Percentiles rank a stretch among this genome's conserved stretches.
These are phyloP conservation scores for Bidens hawaiensis DNA, from an alignment of 140 eudicot species.

Conservation along the genomic window DNA sequence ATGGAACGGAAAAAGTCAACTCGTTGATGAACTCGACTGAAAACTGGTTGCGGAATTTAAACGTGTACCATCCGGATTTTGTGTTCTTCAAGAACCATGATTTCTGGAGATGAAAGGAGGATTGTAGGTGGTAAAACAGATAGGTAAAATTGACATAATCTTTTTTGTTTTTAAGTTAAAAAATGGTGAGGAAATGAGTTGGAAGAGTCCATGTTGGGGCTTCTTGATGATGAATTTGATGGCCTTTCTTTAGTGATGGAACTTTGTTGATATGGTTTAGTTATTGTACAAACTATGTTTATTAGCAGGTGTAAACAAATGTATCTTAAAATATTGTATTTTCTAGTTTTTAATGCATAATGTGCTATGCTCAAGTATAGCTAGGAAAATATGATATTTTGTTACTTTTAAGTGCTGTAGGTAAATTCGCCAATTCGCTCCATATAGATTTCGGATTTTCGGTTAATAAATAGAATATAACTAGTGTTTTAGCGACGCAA, in stretches of 20 bases:
- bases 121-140: conserved; percentile 15
- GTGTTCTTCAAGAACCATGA: conserved; percentile 61
- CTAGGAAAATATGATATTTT: background rate
- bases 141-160: conserved; percentile 22
- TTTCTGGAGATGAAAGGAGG: conserved; percentile 36
- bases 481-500: too few species aligned
- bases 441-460: too few species aligned
- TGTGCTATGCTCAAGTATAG: background rate
- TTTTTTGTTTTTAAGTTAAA: conserved; percentile 4
- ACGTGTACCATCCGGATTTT: conserved; percentile 82
- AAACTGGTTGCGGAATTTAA: conserved; percentile 69
- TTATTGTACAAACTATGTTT: conserved; percentile 26
- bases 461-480: too few species aligned
- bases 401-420: too few species aligned
- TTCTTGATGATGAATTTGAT: conserved; percentile 24
- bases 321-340: background rate
- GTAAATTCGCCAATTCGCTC: too few species aligned
- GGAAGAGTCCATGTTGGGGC: conserved; percentile 25
- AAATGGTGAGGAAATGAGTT: conserved; percentile 12
- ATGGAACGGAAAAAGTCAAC: conserved; percentile 53
- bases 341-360: background rate
- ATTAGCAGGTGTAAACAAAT: conserved; percentile 30
- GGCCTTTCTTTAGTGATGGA: conserved; percentile 16
- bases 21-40: conserved; percentile 65
- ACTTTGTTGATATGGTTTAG: conserved; percentile 30